A percentile compares a stretch with the other conserved stretches of the same genome.
Conservation (phyloP, 1,284 basidiomycete genomes). For the Leccinum angustisporum region DNA sequence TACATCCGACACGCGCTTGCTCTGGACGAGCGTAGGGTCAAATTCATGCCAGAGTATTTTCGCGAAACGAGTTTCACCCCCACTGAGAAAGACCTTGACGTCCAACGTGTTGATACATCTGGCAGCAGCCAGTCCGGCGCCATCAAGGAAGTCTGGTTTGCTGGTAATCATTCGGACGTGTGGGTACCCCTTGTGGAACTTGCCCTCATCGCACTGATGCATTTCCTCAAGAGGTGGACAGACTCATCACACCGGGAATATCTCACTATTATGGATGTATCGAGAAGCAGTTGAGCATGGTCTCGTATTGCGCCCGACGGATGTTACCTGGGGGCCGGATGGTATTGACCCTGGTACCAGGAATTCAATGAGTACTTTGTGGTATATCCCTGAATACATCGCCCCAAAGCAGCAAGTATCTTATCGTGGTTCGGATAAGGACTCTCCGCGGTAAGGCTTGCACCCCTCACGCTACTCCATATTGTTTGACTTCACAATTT, state of each 20-base stretch:
- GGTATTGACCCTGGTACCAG: slow-evolving; percentile 12
- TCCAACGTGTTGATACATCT: not conserved
- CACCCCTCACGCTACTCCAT: not conserved
- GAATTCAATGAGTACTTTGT: slow-evolving; percentile 16
- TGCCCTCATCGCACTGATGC: not conserved
- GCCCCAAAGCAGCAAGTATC: not conserved
- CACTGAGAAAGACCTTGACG: not conserved
- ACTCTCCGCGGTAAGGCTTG: not conserved
- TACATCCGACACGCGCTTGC: slow-evolving; percentile 39
- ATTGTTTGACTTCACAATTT: not conserved
- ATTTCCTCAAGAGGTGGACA: slow-evolving; percentile 11
- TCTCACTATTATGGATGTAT: slow-evolving; percentile 21
- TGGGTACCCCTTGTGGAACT: slow-evolving; percentile 7
- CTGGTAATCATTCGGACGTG: slow-evolving; percentile 29
- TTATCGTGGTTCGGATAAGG: not conserved
- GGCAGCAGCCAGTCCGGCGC: not conserved
- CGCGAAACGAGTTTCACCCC: slow-evolving; percentile 6
- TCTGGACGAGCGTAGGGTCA: slow-evolving; percentile 37
- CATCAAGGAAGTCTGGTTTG: slow-evolving; percentile 29
- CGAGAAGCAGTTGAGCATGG: slow-evolving; percentile 14
- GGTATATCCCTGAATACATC: slow-evolving; percentile 23
- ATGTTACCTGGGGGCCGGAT: slow-evolving; percentile 13
- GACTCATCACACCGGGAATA: slow-evolving; percentile 12
- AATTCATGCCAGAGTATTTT: slow-evolving; percentile 39
- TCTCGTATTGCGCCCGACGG: slow-evolving; percentile 10